Percentiles rank a stretch among this genome's conserved stretches.
phyloP scores from a whole-genome alignment of 1,284 basidiomycete species.

The Ganoderma lucidum region DNA sequence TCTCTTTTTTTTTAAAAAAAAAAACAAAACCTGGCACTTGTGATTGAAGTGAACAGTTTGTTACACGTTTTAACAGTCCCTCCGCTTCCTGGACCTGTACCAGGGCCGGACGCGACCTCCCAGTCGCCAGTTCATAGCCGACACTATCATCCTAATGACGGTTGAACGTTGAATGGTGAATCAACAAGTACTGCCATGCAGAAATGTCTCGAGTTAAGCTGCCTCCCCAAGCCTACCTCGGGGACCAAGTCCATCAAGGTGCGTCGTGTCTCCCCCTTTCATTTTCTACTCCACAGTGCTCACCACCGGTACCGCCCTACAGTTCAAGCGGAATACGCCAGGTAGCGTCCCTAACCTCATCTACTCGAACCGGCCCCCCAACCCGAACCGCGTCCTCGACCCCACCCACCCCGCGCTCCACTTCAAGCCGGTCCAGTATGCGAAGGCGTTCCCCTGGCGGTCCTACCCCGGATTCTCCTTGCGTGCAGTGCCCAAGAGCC shows the following conservation, averaged over 20 bases:
- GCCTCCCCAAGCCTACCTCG: constrained; percentile 26
- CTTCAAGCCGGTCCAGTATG: constrained; percentile 8
- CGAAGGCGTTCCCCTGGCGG: constrained; percentile 21
- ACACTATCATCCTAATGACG: not conserved
- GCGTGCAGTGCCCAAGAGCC: constrained; percentile 39
- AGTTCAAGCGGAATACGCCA: constrained; percentile 43
- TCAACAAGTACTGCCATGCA: constrained; percentile 9
- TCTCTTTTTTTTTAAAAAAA: too few species aligned
- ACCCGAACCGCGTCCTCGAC: constrained; percentile 21
- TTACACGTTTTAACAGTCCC: too few species aligned
- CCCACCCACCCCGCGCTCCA: constrained; percentile 32
- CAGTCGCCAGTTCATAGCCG: not conserved
- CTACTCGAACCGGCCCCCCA: constrained; percentile 10
- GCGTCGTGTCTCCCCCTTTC: not conserved
- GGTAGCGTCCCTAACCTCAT: constrained; percentile 29
- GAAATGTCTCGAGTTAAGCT: constrained; percentile 34
- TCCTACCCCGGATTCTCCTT: constrained; percentile 29
- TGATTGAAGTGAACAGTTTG: too few species aligned
- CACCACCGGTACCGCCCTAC: not conserved
- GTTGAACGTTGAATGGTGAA: not conserved
- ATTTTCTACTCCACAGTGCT: not conserved
- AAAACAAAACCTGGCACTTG: too few species aligned
- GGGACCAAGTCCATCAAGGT: constrained; percentile 36
- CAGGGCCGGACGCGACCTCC: not conserved
- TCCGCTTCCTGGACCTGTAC: not conserved